These are phyloP conservation scores for Trypanosoma conorhini DNA, from an alignment of 208 protist species.

Conservation along the genomic window DNA sequence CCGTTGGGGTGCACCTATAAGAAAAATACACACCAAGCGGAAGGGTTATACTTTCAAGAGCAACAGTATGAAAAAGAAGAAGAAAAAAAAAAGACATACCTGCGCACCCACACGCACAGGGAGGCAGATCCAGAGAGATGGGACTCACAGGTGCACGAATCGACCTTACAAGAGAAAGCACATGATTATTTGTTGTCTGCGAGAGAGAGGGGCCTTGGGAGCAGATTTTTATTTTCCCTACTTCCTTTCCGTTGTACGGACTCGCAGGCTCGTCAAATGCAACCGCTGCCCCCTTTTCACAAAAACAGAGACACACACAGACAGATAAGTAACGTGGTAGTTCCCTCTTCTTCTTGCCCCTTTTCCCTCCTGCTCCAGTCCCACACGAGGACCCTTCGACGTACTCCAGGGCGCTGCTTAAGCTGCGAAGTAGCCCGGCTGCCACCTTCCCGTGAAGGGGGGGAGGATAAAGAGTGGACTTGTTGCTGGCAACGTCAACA, in stretches of 20 bases:
- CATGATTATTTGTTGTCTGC: background rate
- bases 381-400: background rate
- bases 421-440: slow-evolving; percentile 12
- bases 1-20: background rate
- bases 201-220: background rate
- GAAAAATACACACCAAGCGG: background rate
- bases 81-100: background rate
- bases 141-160: background rate
- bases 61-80: slow-evolving; percentile 2
- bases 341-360: too few relatives aligned
- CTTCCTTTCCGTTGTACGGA: background rate
- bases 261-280: background rate
- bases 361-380: background rate
- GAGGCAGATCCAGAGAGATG: slow-evolving; percentile 3
- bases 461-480: slow-evolving; percentile 41
- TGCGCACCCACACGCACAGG: background rate
- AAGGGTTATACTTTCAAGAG: background rate
- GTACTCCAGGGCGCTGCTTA: background rate
- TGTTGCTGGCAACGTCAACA: slow-evolving; percentile 23
- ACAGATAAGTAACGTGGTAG: too few relatives aligned
- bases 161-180: background rate
- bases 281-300: background rate
- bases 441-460: slow-evolving; percentile 26
- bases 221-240: background rate
- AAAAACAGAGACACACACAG: background rate